Base-by-base conservation (phyloP, 2,329 filamentous ascomycete genomes). In the Cordyceps tenuipes region DNA sequence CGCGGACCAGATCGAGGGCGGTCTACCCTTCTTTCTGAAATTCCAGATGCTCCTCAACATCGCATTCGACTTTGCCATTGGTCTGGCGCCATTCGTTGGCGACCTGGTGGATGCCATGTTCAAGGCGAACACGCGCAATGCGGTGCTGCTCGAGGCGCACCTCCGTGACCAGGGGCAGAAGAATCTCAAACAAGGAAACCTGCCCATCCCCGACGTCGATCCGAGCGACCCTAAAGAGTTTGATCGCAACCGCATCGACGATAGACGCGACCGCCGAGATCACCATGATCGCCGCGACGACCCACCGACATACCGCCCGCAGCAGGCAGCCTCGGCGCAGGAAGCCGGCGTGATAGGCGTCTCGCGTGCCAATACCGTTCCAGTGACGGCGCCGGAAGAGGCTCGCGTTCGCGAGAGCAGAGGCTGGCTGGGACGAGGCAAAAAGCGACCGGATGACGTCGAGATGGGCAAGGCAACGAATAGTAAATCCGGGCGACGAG, bases 1-100 rank as follows among this genome's bases (percentile, higher is more conserved):
- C 26, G 92, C 90, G 73, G 79, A 80, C 63, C 81, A 87, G 63
- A 79, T 96, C 52, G 88, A 95, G 57, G 90, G 89, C 54, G 90
- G 89, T 15, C 82, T 97, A 5, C 87, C 87, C 1, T 64, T 72
- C 5, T 68, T 72, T 10, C 73, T 93, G 54, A 79, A 82, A 60
- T 71, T 81, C 31, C 81, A 81, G 68, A 97, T 99, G 94, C 72
- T 91, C 64, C 73, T 91, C 68, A 95, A 96, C 73, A 83, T 97
- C 60, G 67, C 81, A 3, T 62, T 92, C 46, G 90, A 95, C 69
- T 90, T 94, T 66, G 70, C 81, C 43, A 77, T 92, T 39, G 90
- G 90, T 6, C 75, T 94, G 3, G 77, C 93, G 0, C 90, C 90
- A 0, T 83, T 93, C 63, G 63, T 91, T 0, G 90, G 90, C n/a